Evolutionary conservation across 1,139 yeast species (phyloP), one percentile per base, ranked within the genome.

Genomic region (Protomyces inundatus): DNA sequence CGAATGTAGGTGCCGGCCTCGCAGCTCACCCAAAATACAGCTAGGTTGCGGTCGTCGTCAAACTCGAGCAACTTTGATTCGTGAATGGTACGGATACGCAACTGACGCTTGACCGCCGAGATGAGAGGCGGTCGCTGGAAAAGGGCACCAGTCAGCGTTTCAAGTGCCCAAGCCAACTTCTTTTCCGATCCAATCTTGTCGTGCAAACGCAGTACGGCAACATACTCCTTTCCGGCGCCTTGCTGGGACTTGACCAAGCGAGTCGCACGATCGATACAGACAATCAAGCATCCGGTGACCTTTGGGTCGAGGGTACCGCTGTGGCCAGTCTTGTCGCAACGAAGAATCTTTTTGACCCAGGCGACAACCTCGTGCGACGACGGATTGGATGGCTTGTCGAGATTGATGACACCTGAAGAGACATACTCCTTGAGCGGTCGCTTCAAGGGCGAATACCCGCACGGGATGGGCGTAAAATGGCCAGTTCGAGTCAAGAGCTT

Each of bases 1-100:
- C 98, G 88, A 97, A 93, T 93, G 80, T 93, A 93, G 69, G 98
- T 93, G 79, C 98, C 98, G 68, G 98, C 98, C 82, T 93, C 98
- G 84, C 98, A 93, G 55, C 96, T 88, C 67, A 98, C 98, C 98
- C 98, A 93, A 82, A 93, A 93, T 48, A 93, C 98, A 80, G 96
- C 96, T 70, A 93, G 83, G 72, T 95, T 95, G 79, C 98, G 87
- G 79, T 93, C 91, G 79, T 90, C 89, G 79, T 93, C 98, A 74
- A 93, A 93, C 79, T 93, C 98, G 72, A 91, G 85, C 76, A 93
- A 82, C 70, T 93, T 90, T 69, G 97, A 89, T 76, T 93, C 98
- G 78, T 93, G 93, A 75, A 93, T 91, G 68, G 98, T 93, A 80
- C 98, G 86, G 68, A 93, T 97, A 83, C 98, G 90, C 77, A 93